A percentile compares a stretch with the other conserved stretches of the same genome.
These are phyloP conservation scores for Raphanus hybrid DNA, from an alignment of 441 rosid species.

Conservation along the genomic window DNA sequence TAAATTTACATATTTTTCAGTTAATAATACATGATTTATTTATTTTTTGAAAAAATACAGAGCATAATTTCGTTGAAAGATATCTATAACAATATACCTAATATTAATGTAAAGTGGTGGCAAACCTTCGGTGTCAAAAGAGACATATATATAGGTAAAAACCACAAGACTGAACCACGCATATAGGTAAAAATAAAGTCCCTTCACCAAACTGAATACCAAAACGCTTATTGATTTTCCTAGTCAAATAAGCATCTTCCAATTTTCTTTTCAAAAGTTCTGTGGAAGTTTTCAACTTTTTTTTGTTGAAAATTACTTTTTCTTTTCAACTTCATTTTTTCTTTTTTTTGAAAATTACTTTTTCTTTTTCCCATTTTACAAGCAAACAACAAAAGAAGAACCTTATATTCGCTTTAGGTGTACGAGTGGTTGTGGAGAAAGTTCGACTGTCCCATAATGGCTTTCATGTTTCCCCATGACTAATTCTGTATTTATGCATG, in stretches of 20 bases:
- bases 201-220: not conserved
- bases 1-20: too few relatives aligned
- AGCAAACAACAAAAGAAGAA: constrained; percentile 16
- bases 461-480: constrained; percentile 13
- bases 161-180: not conserved
- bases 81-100: too few relatives aligned
- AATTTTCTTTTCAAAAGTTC: constrained; percentile 16
- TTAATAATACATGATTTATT: too few relatives aligned
- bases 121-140: too few relatives aligned
- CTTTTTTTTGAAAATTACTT: not conserved
- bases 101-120: too few relatives aligned
- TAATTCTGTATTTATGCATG: not conserved
- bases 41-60: too few relatives aligned
- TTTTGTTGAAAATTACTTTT: not conserved
- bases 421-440: constrained; percentile 26
- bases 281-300: constrained; percentile 16
- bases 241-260: constrained; percentile 36
- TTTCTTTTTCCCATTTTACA: constrained; percentile 15
- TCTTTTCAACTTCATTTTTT: not conserved
- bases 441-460: constrained; percentile 35
- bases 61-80: too few relatives aligned
- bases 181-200: constrained; percentile 6
- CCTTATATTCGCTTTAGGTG: constrained; percentile 29
- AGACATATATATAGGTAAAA: not conserved
- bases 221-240: constrained; percentile 15